Percentiles rank a stretch among this genome's conserved stretches.
These are phyloP conservation scores for Farysia itapuensis DNA, from an alignment of 1,284 basidiomycete species.

Conservation along the genomic window DNA sequence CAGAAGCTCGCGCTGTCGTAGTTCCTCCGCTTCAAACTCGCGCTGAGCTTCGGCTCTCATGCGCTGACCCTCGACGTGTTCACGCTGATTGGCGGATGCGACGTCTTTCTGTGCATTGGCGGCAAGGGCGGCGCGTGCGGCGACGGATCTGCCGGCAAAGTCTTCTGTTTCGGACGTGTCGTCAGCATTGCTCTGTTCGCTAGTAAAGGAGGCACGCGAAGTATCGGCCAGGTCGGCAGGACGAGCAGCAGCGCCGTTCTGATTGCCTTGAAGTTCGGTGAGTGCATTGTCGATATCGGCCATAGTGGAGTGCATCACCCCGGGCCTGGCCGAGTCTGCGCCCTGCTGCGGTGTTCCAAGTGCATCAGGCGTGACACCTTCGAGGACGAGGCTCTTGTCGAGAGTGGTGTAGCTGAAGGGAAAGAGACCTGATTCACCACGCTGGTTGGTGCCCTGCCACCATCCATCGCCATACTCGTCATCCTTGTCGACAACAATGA, in stretches of 20 bases:
- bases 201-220: constrained; percentile 31
- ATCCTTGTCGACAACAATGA: constrained; percentile 88
- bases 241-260: constrained; percentile 1
- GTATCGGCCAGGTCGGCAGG: constrained; percentile 10
- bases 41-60: constrained; percentile 37
- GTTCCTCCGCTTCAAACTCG: constrained; percentile 52
- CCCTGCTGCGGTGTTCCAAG: constrained; percentile 20
- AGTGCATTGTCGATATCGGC: constrained; percentile 58
- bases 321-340: constrained; percentile 9
- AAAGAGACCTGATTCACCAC: constrained; percentile 83
- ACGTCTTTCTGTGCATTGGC: constrained; percentile 54
- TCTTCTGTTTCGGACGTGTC: constrained; percentile 37
- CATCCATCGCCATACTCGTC: constrained; percentile 95
- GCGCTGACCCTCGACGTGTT: constrained; percentile 40
- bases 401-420: constrained; percentile 79
- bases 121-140: constrained; percentile 54
- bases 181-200: constrained; percentile 40
- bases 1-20: constrained; percentile 40
- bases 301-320: constrained; percentile 57
- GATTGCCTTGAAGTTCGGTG: constrained; percentile 44
- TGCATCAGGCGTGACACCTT: constrained; percentile 16
- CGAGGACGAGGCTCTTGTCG: constrained; percentile 43
- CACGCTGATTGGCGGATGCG: constrained; percentile 29
- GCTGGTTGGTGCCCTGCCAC: constrained; percentile 91
- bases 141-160: constrained; percentile 36